These are phyloP conservation scores for Oryza longistaminata DNA, from an alignment of 176 grass and related monocot species.

Conservation along the genomic window DNA sequence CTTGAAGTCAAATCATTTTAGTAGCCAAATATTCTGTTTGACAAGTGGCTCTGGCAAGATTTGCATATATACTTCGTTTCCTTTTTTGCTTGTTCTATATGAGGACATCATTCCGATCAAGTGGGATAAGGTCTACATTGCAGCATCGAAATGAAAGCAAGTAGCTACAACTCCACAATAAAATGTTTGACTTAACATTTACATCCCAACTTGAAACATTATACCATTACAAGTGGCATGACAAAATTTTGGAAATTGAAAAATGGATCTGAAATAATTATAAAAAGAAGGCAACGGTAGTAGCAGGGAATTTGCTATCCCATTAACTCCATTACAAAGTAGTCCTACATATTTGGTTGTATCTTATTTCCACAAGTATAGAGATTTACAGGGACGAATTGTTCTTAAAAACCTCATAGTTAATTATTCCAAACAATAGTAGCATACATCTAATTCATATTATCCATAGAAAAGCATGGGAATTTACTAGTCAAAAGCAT, in stretches of 20 bases:
- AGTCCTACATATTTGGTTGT: too few species aligned
- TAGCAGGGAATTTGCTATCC: too few species aligned
- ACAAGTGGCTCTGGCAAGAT: constrained; percentile 21
- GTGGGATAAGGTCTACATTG: not conserved
- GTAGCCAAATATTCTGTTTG: not conserved
- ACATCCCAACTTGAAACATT: not conserved
- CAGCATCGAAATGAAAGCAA: not conserved
- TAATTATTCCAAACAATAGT: too few species aligned
- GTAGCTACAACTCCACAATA: not conserved
- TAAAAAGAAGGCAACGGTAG: too few species aligned
- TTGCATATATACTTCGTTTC: constrained; percentile 40
- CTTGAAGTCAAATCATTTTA: not conserved
- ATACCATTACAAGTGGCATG: not conserved
- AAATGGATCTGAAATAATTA: too few species aligned
- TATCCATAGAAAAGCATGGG: too few species aligned
- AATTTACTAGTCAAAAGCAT: constrained; percentile 9
- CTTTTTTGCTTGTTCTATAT: constrained; percentile 14
- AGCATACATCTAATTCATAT: too few species aligned
- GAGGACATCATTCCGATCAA: constrained; percentile 15
- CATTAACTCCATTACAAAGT: too few species aligned
- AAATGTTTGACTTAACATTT: constrained; percentile 20
- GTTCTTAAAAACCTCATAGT: too few species aligned
- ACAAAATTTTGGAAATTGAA: not conserved
- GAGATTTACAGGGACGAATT: too few species aligned
- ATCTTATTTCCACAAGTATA: too few species aligned